Evolutionary conservation across 306 rosid genomes (phyloP), one percentile per base, ranked within the genome.

Genomic region (Crotalaria pallida): DNA sequence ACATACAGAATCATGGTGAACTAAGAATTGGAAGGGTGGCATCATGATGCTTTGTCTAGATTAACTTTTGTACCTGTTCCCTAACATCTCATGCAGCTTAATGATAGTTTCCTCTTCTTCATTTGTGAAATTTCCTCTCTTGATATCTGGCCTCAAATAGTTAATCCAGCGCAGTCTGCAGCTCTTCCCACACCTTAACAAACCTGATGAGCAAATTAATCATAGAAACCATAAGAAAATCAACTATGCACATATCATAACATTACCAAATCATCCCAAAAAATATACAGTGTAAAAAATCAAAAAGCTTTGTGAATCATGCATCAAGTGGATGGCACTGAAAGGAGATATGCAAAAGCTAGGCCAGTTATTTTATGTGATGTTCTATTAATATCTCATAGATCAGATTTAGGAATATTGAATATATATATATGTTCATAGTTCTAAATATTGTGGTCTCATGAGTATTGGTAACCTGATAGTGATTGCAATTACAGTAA

Each of bases 141-240:
- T 95, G 18, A 91, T 86, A 86, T 87, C 99, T 10, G 99, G 99
- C 48, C 85, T 65, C 67, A 95, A 29, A 59, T 95, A 95, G 76
- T 95, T 95, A 49, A 77, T 86, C 99, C 99, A 95, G 0, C 99
- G 80, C 16, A 95, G 80, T 63, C 99, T 83, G 65, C 99, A 95
- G 67, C 99, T 95, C 83, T 95, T 95, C 29, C 99, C 99, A 71
- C 99, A 95, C 70, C 99, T 88, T 56, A 87, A 53, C 49, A 95
- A 69, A 1, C 99, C 99, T 95, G 5, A 75, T 95, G 3, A 75
- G 10, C 5, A 67, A 48, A 41, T 19, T 70, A 3, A 29, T 7
- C 16, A 64, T 3, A 66, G 12, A 65, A 16, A 5, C 60, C 31
- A 79, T 7, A 67, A 11, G 2, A 72, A 52, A 12, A 56, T 55